Conservation (phyloP, 106 monocot genomes). For the Allium sativum region DNA sequence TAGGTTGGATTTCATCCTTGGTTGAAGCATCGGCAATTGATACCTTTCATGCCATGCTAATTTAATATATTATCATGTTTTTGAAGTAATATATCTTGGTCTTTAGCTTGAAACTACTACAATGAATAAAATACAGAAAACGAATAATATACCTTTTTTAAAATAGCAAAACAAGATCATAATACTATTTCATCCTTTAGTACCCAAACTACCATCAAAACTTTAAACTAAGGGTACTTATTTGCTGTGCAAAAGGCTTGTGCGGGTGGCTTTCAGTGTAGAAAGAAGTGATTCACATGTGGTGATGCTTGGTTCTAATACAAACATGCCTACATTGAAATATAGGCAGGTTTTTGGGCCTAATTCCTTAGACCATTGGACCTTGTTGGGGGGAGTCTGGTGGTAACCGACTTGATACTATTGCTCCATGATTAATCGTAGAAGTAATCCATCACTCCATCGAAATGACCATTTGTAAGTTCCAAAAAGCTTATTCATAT, state of each 20-base stretch:
- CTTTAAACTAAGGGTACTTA: neutral
- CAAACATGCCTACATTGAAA: conserved; percentile 93
- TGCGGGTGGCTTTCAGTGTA: conserved; percentile 26
- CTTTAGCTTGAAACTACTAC: no score
- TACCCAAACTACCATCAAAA: no score
- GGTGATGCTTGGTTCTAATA: conserved; percentile 51
- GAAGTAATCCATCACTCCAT: conserved; percentile 44
- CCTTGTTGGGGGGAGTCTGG: conserved; percentile 61
- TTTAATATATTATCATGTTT: no score
- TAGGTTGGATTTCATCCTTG: no score
- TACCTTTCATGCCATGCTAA: no score
- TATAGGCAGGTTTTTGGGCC: conserved; percentile 58
- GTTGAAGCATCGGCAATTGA: no score
- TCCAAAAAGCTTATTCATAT: conserved; percentile 32
- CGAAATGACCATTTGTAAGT: conserved; percentile 12
- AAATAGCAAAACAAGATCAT: neutral
- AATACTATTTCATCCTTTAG: no score
- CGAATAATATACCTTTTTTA: no score
- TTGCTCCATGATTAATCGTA: conserved; percentile 68
- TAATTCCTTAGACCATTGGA: conserved; percentile 39
- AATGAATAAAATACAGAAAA: no score
- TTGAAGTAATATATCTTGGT: no score
- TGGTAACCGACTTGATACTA: conserved; percentile 47
- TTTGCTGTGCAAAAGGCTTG: conserved; percentile 71
- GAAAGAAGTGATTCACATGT: conserved; percentile 32